phyloP scores from a whole-genome alignment of 208 protist species.

The Trypanosoma scelopori region DNA sequence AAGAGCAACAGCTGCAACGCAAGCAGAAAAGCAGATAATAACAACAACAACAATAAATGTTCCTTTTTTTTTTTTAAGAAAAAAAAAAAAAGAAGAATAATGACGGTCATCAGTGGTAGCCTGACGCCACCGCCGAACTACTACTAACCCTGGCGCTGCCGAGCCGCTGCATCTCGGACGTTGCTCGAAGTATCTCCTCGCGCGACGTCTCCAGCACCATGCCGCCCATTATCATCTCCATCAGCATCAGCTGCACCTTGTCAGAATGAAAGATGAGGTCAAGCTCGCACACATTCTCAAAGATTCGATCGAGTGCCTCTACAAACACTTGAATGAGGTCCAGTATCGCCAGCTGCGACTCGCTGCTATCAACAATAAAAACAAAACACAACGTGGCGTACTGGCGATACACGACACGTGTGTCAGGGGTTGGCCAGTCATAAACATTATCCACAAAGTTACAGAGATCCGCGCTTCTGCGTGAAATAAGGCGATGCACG shows the following conservation, averaged over 20 bases:
- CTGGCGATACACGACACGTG: constrained; percentile 96
- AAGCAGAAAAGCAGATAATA: not conserved
- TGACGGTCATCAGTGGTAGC: constrained; percentile 24
- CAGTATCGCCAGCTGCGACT: constrained; percentile 97
- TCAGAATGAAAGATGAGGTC: constrained; percentile 99
- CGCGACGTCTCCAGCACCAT: constrained; percentile 97
- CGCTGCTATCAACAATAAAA: constrained; percentile 96
- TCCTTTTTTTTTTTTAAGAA: too few species aligned
- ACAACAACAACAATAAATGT: too few species aligned
- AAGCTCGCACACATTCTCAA: constrained; percentile 98
- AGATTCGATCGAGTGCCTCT: constrained; percentile 95
- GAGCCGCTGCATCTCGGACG: constrained; percentile 63
- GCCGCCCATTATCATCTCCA: constrained; percentile 97
- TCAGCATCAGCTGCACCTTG: constrained; percentile 96
- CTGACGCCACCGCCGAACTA: constrained; percentile 1
- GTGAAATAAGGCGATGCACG: constrained; percentile 90
- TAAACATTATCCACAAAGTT: constrained; percentile 96
- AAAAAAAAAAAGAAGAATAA: too few species aligned
- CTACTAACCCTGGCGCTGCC: constrained; percentile 14
- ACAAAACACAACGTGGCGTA: constrained; percentile 99
- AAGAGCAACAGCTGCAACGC: not conserved
- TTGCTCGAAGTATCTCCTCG: constrained; percentile 79
- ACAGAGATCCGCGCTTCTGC: constrained; percentile 93
- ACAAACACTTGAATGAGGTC: constrained; percentile 98
- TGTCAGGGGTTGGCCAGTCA: constrained; percentile 93